Conservation (phyloP, 1,284 basidiomycete species). For the Porodaedalea pini region DNA sequence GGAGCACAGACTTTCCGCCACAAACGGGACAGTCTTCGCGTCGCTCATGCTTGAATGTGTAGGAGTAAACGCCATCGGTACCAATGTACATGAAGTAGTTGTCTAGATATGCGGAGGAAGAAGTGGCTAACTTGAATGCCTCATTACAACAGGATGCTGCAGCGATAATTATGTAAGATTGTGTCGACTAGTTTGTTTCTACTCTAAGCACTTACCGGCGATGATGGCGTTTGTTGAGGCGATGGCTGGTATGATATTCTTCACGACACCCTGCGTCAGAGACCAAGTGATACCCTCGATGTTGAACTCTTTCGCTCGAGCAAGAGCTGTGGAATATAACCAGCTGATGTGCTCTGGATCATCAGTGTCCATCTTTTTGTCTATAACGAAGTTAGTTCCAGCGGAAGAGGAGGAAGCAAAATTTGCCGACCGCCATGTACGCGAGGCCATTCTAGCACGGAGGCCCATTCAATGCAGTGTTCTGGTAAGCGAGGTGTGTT, state of each 20-base stretch:
- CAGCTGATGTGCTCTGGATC: slow-evolving; percentile 96
- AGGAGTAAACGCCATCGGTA: slow-evolving; percentile 95
- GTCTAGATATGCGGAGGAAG: slow-evolving; percentile 89
- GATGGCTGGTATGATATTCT: slow-evolving; percentile 99
- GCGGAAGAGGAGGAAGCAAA: not conserved
- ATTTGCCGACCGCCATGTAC: slow-evolving; percentile 80
- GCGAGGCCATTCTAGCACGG: slow-evolving; percentile 97
- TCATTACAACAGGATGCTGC: slow-evolving; percentile 97
- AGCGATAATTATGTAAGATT: not conserved
- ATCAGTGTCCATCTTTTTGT: slow-evolving; percentile 94
- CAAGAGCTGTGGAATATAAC: slow-evolving; percentile 79
- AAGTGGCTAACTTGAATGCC: slow-evolving; percentile 98
- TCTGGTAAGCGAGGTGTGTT: slow-evolving; percentile 98
- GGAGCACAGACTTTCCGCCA: slow-evolving; percentile 81
- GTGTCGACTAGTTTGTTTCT: too few species aligned
- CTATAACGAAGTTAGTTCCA: slow-evolving; percentile 38
- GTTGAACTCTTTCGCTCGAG: slow-evolving; percentile 87
- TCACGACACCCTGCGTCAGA: slow-evolving; percentile 96
- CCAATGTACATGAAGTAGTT: slow-evolving; percentile 99
- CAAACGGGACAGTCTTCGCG: slow-evolving; percentile 96
- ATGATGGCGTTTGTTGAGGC: slow-evolving; percentile 97
- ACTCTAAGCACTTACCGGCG: slow-evolving; percentile 76
- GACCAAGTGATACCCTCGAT: slow-evolving; percentile 99
- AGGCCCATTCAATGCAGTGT: slow-evolving; percentile 99
- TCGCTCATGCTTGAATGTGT: slow-evolving; percentile 95